Evolutionary conservation across 1,284 basidiomycete species (phyloP).

Genomic region (Cutaneotrichosporon sp.): DNA sequence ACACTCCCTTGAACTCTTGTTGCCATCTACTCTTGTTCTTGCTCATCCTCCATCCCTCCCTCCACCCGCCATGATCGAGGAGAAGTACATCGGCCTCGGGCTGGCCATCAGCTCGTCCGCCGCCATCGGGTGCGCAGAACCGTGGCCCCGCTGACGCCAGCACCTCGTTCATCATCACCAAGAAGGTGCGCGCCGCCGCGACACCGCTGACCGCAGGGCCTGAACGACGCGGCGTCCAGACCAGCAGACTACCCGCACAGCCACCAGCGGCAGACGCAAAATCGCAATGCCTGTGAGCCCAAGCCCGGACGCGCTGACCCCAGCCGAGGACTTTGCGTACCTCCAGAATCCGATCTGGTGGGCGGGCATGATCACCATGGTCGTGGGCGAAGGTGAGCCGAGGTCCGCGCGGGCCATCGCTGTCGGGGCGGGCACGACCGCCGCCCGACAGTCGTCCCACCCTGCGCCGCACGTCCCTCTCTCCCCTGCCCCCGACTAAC

Average conservation of each 20-base stretch:
- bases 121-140: slow-evolving; percentile 25
- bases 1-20: no score
- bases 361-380: slow-evolving; percentile 90
- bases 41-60: neutral
- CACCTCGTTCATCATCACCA: slow-evolving; percentile 92
- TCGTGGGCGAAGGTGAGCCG: slow-evolving; percentile 80
- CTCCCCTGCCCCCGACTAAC: neutral
- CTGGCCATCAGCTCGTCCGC: slow-evolving; percentile 66
- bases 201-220: slow-evolving; percentile 60
- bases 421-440: neutral
- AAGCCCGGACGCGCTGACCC: slow-evolving; percentile 59
- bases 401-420: no score
- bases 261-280: slow-evolving; percentile 55
- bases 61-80: slow-evolving; percentile 56
- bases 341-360: slow-evolving; percentile 96
- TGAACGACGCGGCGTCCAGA: slow-evolving; percentile 72
- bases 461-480: no score
- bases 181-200: slow-evolving; percentile 67
- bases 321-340: slow-evolving; percentile 80
- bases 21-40: neutral
- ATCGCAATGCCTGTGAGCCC: slow-evolving; percentile 71
- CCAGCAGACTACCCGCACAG: slow-evolving; percentile 68
- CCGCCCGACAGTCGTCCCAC: neutral
- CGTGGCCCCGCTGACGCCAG: no score
- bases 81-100: slow-evolving; percentile 87